Evolutionary conservation across 2,329 filamentous ascomycete genomes (phyloP), one percentile per base, ranked within the genome.

Genomic region (Penicillium griseofulvum): DNA sequence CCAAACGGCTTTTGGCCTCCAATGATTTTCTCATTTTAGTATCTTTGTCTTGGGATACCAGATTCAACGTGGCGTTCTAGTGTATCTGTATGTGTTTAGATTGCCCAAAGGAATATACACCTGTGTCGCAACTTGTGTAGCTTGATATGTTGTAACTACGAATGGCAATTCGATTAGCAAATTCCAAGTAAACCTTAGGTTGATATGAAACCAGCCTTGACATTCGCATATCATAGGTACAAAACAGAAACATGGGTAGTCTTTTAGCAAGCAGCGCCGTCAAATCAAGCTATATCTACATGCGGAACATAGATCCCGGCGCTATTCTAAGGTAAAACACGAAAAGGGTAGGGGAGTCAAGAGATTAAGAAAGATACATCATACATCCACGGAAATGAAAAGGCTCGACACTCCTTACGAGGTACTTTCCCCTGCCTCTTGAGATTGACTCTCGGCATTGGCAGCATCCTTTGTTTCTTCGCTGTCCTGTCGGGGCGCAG

Each of bases 211-310:
- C 46, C 34, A 29, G 24, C 22, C n/a, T 37, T 38, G 24, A 28
- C 22, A 48, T 48, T 49, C 14, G 2, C 28, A 34, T 12, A 38
- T 37, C 33, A 26, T 38, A 48, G 45, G 28, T 11, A 39, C 36
- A 39, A 42, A 33, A 43, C 37, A 49, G 19, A 24, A 31, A 52
- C n/a, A 19, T 47, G 34, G 26, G 24, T 44, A 17, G 45, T 17
- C 17, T 49, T 54, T 24, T 54, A 19, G 22, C 49, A 46, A 26
- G 36, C n/a, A 41, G 28, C 45, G 37, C 51, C 47, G 46, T 37
- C 37, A 56, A 47, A 49, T 49, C 38, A 38, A 55, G 42, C 60
- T 60, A 51, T 63, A 63, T 61, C 59, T 61, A 63, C 59, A 63
- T 52, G 49, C 33, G n/a, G 36, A 17, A 56, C 33, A 51, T 41